These are phyloP conservation scores for Macrolepiota dolichaula DNA, from an alignment of 768 basidiomycete genomes.

Conservation along the genomic window DNA sequence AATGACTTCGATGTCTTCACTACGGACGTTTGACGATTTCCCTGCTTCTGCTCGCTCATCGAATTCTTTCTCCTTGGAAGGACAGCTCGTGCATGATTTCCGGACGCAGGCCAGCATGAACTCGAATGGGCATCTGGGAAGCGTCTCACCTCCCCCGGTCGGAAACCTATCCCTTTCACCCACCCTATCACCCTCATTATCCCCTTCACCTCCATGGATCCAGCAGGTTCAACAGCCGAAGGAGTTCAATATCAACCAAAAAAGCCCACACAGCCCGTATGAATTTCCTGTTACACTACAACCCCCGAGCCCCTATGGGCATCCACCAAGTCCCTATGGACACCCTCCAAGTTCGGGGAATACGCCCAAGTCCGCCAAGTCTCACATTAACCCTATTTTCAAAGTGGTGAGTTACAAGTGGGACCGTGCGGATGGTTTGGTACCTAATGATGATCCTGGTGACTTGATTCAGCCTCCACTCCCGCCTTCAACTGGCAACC, in stretches of 20 bases:
- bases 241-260: constrained; percentile 26
- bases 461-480: constrained; percentile 48
- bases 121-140: constrained; percentile 60
- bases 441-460: constrained; percentile 32
- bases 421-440: constrained; percentile 32
- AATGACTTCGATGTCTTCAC: constrained; percentile 73
- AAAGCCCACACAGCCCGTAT: constrained; percentile 33
- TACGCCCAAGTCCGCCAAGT: constrained; percentile 63
- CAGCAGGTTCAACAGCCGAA: constrained; percentile 35
- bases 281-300: constrained; percentile 30
- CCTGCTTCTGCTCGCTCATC: constrained; percentile 73
- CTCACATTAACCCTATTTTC: constrained; percentile 83
- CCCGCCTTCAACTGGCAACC: constrained; percentile 43
- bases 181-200: constrained; percentile 45
- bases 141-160: constrained; percentile 74
- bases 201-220: constrained; percentile 52
- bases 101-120: constrained; percentile 68
- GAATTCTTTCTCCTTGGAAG: constrained; percentile 74
- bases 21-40: constrained; percentile 74
- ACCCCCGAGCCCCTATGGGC: constrained; percentile 40
- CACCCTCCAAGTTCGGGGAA: constrained; percentile 60
- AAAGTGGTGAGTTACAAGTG: constrained; percentile 74
- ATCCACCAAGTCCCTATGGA: constrained; percentile 50
- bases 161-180: constrained; percentile 73
- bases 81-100: constrained; percentile 74